Percentiles rank a stretch among this genome's conserved stretches.
Conservation (phyloP, 139 green algal genomes). For the Trebouxia sp. region DNA sequence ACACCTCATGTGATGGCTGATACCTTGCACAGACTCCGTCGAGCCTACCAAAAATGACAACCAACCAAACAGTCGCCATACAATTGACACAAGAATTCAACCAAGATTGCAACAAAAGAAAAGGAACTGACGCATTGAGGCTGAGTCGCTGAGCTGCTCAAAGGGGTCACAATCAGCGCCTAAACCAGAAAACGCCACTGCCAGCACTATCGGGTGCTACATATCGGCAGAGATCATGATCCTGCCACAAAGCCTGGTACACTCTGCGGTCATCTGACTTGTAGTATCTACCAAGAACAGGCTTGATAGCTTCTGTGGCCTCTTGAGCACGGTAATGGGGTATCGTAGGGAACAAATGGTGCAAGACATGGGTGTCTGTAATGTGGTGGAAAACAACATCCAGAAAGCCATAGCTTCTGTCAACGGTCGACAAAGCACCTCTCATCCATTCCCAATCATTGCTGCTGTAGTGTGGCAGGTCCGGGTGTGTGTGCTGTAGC, state of each 20-base stretch:
- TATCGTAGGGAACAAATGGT: constrained; percentile 94
- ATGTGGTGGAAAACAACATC: constrained; percentile 86
- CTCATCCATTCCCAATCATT: constrained; percentile 91
- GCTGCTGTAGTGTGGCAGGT: constrained; percentile 78
- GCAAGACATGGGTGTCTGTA: constrained; percentile 86
- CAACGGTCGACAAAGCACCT: constrained; percentile 84
- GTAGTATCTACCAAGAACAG: constrained; percentile 78
- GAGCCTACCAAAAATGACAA: too few species aligned
- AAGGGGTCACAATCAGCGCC: too few species aligned
- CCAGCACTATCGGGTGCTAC: constrained; percentile 54
- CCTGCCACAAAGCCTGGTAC: constrained; percentile 68
- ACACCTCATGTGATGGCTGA: too few species aligned
- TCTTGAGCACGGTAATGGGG: constrained; percentile 93
- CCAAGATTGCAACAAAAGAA: too few species aligned
- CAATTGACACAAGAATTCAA: too few species aligned
- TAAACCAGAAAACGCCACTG: constrained; percentile 63
- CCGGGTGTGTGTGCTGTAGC: constrained; percentile 59
- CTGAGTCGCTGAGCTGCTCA: too few species aligned
- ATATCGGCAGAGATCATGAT: constrained; percentile 49
- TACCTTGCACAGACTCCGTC: too few species aligned
- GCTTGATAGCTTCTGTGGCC: constrained; percentile 76
- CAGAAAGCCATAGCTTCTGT: constrained; percentile 83
- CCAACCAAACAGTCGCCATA: too few species aligned
- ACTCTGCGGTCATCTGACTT: constrained; percentile 63
- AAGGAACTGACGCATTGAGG: too few species aligned